Base-by-base conservation (phyloP, 2,329 filamentous ascomycete genomes). In the Trichocomaceae sp. region DNA sequence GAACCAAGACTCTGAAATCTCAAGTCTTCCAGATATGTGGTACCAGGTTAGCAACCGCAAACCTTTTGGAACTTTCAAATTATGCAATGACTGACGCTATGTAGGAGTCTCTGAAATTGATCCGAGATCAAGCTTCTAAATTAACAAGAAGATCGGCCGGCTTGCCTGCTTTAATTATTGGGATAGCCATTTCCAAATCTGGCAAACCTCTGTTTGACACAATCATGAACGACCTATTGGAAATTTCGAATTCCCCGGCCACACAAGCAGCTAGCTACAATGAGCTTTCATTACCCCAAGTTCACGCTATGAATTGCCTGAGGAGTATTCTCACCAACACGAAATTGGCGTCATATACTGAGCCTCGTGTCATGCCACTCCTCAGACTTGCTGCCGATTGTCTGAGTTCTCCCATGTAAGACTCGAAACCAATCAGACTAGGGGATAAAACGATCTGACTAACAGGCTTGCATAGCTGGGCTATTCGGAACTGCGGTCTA, bases 271-370 rank as follows among this genome's bases (percentile, higher is more conserved):
- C 57, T 31, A 57, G 62, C 19, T 60, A 63, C 15, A 64, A 68
- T 57, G 75, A 80, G 48, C 72, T 79, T 29, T 78, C 87, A 41
- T 74, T 97, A 4, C 87, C 90, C 0, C 92, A 99, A 70, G 93
- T 99, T 0, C 93, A 99, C 69, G 90, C 93, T 0, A 81, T 96
- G 66, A 99, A 99, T 67, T 96, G 88, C 58, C 75, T 99, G 55
- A 93, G 93, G 66, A 90, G 95, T 60, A 85, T 96, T 2, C 93
- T 96, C 70, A 92, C 88, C 55, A 90, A 86, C 61, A 89, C 90
- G 0, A 82, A 83, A 49, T 77, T 97, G 13, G 80, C 88, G 26
- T 83, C 83, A 54, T 80, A 81, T 52, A 87, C 89, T 0, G 89
- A 95, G 63, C 76, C 77, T 0, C 86, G 90, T 62, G 78, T 96